A percentile compares a stretch with the other conserved stretches of the same genome.
phyloP scores from a whole-genome alignment of 2,329 filamentous ascomycete species.

The Raffaelea albimanens region DNA sequence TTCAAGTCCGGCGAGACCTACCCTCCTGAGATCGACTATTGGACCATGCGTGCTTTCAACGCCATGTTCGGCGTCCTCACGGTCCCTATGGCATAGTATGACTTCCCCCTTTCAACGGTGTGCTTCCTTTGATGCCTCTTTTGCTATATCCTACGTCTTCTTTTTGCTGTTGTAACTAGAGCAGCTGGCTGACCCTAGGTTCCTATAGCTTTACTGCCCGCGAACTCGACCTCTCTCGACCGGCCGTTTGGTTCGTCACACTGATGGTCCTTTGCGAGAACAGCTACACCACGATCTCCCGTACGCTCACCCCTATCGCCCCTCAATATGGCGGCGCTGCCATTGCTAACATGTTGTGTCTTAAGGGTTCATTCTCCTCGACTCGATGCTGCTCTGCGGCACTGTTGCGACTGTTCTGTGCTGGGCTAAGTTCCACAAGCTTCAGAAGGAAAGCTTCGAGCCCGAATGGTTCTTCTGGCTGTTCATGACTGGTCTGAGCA shows the following conservation, averaged over 20 bases:
- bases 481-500: slow-evolving; percentile 84
- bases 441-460: slow-evolving; percentile 78
- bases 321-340: too few species aligned
- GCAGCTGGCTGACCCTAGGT: too few species aligned
- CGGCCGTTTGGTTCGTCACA: slow-evolving; percentile 89
- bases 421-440: slow-evolving; percentile 92
- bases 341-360: too few species aligned
- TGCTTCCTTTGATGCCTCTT: not conserved
- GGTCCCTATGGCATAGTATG: slow-evolving; percentile 74
- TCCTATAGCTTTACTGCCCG: slow-evolving; percentile 62
- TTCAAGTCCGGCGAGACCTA: slow-evolving; percentile 98
- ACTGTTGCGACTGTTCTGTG: slow-evolving; percentile 96
- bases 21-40: slow-evolving; percentile 88
- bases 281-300: slow-evolving; percentile 97
- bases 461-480: slow-evolving; percentile 93
- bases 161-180: too few species aligned
- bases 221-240: slow-evolving; percentile 76
- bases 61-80: slow-evolving; percentile 87
- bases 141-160: not conserved
- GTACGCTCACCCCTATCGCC: too few species aligned
- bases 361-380: slow-evolving; percentile 73
- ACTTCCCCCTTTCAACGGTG: not conserved
- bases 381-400: slow-evolving; percentile 97
- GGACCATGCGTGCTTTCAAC: slow-evolving; percentile 98
- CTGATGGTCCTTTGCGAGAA: slow-evolving; percentile 98